Evolutionary conservation across 1,284 basidiomycete species (phyloP).

Genomic region (Irpex sp.): DNA sequence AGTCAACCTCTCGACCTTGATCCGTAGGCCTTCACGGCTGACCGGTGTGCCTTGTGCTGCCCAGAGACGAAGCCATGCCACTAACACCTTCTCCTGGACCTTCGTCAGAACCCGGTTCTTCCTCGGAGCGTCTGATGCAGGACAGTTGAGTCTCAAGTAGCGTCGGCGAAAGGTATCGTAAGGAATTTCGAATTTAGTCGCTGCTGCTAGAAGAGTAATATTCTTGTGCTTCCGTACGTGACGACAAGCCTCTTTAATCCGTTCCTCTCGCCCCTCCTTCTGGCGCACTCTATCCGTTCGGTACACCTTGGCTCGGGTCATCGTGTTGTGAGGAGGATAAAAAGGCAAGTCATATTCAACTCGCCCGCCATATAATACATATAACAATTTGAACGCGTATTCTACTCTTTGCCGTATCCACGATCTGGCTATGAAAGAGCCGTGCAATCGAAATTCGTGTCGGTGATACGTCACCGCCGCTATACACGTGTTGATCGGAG

Average conservation of each 20-base stretch:
- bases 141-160: background rate
- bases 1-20: constrained; percentile 7
- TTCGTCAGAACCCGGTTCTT: background rate
- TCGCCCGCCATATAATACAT: too few relatives aligned
- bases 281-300: background rate
- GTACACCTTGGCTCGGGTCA: too few relatives aligned
- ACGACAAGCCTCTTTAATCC: background rate
- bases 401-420: too few relatives aligned
- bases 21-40: background rate
- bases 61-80: background rate
- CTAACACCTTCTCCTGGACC: background rate
- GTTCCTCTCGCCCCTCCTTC: background rate
- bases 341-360: too few relatives aligned
- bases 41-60: background rate
- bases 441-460: too few relatives aligned
- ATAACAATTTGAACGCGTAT: too few relatives aligned
- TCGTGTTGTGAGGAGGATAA: too few relatives aligned
- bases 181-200: background rate
- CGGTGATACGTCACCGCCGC: too few relatives aligned
- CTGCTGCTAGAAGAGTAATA: background rate
- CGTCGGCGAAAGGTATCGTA: background rate
- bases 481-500: too few relatives aligned
- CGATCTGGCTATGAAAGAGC: too few relatives aligned
- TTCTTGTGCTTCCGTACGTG: background rate
- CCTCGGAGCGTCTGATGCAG: background rate